phyloP scores from a whole-genome alignment of 139 green algal genomes.

The Limnomonas spitsbergensis region DNA sequence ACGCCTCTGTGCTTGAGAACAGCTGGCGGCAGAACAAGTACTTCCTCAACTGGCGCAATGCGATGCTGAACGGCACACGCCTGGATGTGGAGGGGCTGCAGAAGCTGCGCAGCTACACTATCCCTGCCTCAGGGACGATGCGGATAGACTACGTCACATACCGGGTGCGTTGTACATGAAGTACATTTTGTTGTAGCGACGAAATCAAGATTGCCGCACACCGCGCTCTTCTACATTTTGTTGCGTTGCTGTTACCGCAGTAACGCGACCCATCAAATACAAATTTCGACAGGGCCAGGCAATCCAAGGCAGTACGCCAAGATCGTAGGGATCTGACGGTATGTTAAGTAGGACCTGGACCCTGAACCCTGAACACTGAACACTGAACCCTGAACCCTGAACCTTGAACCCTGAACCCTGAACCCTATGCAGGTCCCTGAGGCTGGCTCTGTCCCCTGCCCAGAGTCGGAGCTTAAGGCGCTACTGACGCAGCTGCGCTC shows the following conservation, averaged over 20 bases:
- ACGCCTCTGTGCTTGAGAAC: slow-evolving; percentile 24
- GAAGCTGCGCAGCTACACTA: slow-evolving; percentile 20
- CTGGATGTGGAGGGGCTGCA: slow-evolving; percentile 7
- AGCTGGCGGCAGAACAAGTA: slow-evolving; percentile 31
- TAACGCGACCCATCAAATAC: too few relatives aligned
- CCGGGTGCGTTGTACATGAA: background rate
- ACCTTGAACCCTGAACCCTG: too few relatives aligned
- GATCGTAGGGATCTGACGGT: too few relatives aligned
- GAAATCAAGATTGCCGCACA: too few relatives aligned
- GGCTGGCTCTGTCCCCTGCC: background rate
- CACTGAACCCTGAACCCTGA: too few relatives aligned
- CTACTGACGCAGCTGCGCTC: slow-evolving; percentile 6
- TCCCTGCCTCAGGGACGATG: slow-evolving; percentile 24
- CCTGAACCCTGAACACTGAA: too few relatives aligned
- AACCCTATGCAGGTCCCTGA: slow-evolving; percentile 11
- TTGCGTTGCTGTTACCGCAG: too few relatives aligned
- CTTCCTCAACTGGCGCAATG: slow-evolving; percentile 36
- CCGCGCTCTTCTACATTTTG: too few relatives aligned
- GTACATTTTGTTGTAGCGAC: background rate
- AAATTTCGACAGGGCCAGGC: too few relatives aligned
- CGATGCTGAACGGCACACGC: slow-evolving; percentile 22
- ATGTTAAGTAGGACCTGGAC: too few relatives aligned
- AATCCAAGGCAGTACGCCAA: too few relatives aligned
- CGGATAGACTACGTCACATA: slow-evolving; percentile 39
- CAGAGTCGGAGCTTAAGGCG: background rate